Percentiles rank a stretch among this genome's conserved stretches.
phyloP scores from a whole-genome alignment of 345 rosid species.

The Aethionema arabicum region DNA sequence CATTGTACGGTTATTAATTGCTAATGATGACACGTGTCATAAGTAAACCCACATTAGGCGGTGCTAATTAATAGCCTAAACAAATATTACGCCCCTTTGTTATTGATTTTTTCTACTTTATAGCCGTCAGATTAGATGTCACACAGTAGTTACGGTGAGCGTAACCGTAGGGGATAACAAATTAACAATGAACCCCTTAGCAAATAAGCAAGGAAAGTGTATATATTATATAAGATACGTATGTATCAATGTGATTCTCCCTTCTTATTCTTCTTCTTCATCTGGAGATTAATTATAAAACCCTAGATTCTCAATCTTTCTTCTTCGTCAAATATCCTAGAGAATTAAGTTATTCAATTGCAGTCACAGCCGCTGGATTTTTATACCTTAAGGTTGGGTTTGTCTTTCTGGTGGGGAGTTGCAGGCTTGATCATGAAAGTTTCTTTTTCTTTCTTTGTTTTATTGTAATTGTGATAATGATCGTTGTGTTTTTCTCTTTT shows the following conservation, averaged over 20 bases:
- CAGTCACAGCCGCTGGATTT: constrained; percentile 5
- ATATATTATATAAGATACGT: constrained; percentile 18
- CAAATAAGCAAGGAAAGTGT: constrained; percentile 26
- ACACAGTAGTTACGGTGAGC: neutral
- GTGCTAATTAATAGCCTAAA: constrained; percentile 26
- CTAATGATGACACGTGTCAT: constrained; percentile 33
- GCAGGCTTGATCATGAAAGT: constrained; percentile 18
- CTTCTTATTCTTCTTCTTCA: constrained; percentile 15
- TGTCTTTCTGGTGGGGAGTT: constrained; percentile 17
- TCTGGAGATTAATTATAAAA: constrained; percentile 28
- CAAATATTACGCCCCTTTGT: constrained; percentile 13
- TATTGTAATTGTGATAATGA: constrained; percentile 24
- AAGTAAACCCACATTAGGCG: constrained; percentile 25
- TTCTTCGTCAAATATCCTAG: constrained; percentile 1
- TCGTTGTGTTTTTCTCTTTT: constrained; percentile 12
- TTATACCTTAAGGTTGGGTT: neutral
- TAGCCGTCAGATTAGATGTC: constrained; percentile 22
- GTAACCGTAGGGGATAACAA: constrained; percentile 10
- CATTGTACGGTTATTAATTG: constrained; percentile 23
- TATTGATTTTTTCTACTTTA: neutral
- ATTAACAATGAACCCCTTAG: constrained; percentile 32
- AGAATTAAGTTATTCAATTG: constrained; percentile 17
- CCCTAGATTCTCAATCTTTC: constrained; percentile 33
- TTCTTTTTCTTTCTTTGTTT: neutral
- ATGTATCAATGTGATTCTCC: constrained; percentile 15